Percentiles rank a stretch among this genome's conserved stretches.
These are phyloP conservation scores for sunflower (Helianthus annuus) DNA, from an alignment of 129 eudicot genomes.

Conservation along the genomic window HanXRQr2.0-SUNRISE NC_035441.2:104521251-104521750, in stretches of 20 bases:
- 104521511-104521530: conserved; percentile 44
- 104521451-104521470: conserved; percentile 27
- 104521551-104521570: conserved; percentile 20
- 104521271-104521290: conserved; percentile 74
- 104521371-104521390: conserved; percentile 72
- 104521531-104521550: conserved; percentile 43
- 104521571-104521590: conserved; percentile 33
- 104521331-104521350: conserved; percentile 68
- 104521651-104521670: conserved; percentile 47
- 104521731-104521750: conserved; percentile 32
- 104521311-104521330: conserved; percentile 87
- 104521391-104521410: conserved; percentile 27
- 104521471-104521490: conserved; percentile 73
- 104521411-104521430: background rate
- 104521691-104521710: conserved; percentile 75
- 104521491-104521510: conserved; percentile 49
- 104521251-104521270: conserved; percentile 72
- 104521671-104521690: conserved; percentile 48
- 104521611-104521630: conserved; percentile 29
- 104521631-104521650: conserved; percentile 23
- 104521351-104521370: conserved; percentile 90
- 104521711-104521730: conserved; percentile 26
- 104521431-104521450: background rate
- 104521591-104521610: background rate
- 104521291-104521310: conserved; percentile 79